These are phyloP conservation scores for Arthrobotrys sphaeroides DNA, from an alignment of 2,329 filamentous ascomycete species.

Conservation along the genomic window DNA sequence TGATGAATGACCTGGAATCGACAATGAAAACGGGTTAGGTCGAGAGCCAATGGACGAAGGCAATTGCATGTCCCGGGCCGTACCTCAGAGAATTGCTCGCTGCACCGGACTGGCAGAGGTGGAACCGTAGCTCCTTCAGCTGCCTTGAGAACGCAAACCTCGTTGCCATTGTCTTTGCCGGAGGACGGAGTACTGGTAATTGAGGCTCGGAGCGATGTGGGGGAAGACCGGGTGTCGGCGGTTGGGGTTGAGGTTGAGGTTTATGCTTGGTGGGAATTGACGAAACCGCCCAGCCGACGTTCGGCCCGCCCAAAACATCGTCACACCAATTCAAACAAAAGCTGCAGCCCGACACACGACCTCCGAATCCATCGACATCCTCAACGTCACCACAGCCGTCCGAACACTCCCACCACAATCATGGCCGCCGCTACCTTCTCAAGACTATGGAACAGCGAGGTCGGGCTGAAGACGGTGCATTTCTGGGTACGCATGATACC, in stretches of 20 bases:
- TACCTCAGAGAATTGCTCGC: conserved; percentile 88
- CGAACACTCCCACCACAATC: neutral
- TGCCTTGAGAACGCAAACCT: conserved; percentile 91
- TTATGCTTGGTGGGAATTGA: neutral
- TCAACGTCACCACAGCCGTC: neutral
- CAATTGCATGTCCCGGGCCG: neutral
- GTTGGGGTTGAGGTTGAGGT: neutral
- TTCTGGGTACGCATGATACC: conserved; percentile 73
- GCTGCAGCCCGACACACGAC: neutral
- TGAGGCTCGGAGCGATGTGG: neutral
- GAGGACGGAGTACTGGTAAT: neutral
- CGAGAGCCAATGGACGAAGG: conserved; percentile 39
- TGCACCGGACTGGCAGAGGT: conserved; percentile 94
- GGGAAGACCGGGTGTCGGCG: neutral
- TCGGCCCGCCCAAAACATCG: neutral
- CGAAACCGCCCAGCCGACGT: neutral
- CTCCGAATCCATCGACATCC: neutral
- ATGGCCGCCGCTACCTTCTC: conserved; percentile 65
- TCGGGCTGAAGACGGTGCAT: conserved; percentile 92
- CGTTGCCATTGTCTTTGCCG: conserved; percentile 68
- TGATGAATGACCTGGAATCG: conserved; percentile 78
- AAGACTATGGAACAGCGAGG: conserved; percentile 82
- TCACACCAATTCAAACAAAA: neutral
- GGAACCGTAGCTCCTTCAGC: conserved; percentile 94
- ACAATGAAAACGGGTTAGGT: conserved; percentile 5